A percentile compares a stretch with the other conserved stretches of the same genome.
Conservation (phyloP, 2,329 filamentous ascomycete genomes). For the Epichloe scottii region DNA sequence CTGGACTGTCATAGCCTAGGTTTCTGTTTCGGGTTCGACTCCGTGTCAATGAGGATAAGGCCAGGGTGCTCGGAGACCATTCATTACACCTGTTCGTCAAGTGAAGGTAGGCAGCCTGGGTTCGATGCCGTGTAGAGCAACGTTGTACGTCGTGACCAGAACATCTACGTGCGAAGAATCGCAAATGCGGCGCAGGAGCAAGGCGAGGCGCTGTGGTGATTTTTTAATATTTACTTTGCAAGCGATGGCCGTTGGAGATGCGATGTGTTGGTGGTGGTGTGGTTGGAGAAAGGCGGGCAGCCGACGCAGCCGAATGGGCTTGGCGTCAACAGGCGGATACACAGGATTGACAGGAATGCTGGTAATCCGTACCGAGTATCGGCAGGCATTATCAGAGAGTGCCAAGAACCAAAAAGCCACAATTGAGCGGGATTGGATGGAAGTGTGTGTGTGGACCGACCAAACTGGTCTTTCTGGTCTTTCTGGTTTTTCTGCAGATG, state of each 20-base stretch:
- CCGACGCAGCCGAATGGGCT: too few relatives aligned
- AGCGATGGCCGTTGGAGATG: conserved; percentile 2
- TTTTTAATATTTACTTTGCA: too few relatives aligned
- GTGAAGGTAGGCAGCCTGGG: too few relatives aligned
- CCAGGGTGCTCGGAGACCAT: not conserved
- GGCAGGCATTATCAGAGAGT: not conserved
- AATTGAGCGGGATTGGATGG: too few relatives aligned
- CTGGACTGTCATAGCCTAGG: too few relatives aligned
- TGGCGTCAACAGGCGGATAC: too few relatives aligned
- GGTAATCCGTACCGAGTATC: too few relatives aligned
- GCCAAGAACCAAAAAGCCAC: not conserved
- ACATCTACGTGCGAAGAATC: not conserved
- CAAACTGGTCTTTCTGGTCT: too few relatives aligned
- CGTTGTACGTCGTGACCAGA: not conserved
- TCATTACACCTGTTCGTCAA: not conserved
- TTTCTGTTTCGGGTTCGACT: not conserved
- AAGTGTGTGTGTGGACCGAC: too few relatives aligned
- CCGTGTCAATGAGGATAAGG: not conserved
- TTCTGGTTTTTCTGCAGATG: too few relatives aligned
- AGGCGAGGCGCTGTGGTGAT: conserved; percentile 12
- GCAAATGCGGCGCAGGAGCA: not conserved
- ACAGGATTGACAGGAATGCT: too few relatives aligned
- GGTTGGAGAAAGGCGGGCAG: not conserved
- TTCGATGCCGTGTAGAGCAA: not conserved
- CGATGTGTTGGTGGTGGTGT: not conserved